These are phyloP conservation scores for Chlorencoelia australis DNA, from an alignment of 2,329 filamentous ascomycete species.

Conservation along the genomic window DNA sequence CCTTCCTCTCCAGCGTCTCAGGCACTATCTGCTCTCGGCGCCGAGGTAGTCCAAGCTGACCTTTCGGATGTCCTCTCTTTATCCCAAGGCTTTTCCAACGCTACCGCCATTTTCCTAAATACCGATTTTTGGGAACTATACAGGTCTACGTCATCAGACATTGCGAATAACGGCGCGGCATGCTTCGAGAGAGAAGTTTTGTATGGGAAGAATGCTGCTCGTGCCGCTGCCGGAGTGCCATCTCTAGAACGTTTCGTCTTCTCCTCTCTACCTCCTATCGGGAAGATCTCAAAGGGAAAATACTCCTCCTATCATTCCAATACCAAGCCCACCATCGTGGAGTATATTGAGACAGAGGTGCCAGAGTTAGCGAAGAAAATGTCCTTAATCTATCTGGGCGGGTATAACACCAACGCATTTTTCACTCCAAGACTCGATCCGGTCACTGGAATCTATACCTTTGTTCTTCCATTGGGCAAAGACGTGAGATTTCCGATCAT, in stretches of 20 bases:
- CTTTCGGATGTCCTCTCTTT: conserved; percentile 17
- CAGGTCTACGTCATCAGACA: not conserved
- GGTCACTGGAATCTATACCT: conserved; percentile 25
- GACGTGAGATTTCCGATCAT: conserved; percentile 10
- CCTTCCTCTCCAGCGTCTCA: conserved; percentile 11
- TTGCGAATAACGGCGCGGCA: conserved; percentile 2
- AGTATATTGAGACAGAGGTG: conserved; percentile 22
- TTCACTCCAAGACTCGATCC: conserved; percentile 16
- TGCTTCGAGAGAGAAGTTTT: conserved; percentile 15
- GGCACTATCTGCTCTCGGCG: conserved; percentile 14
- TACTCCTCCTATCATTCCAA: conserved; percentile 32
- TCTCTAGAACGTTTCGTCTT: conserved; percentile 31
- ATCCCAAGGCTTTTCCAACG: conserved; percentile 15
- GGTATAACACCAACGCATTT: conserved; percentile 14
- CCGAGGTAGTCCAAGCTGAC: conserved; percentile 21
- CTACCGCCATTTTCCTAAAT: conserved; percentile 21
- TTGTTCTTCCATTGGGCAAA: not conserved
- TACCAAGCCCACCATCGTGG: conserved; percentile 22
- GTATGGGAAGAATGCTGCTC: conserved; percentile 23
- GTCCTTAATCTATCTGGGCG: conserved; percentile 26
- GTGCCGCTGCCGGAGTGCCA: conserved; percentile 22
- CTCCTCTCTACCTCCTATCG: conserved; percentile 30
- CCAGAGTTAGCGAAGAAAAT: conserved; percentile 23
- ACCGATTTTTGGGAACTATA: conserved; percentile 20
- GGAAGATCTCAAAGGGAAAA: conserved; percentile 32